Conservation (phyloP, 768 basidiomycete species). For the Antrodiella citrinella region DNA sequence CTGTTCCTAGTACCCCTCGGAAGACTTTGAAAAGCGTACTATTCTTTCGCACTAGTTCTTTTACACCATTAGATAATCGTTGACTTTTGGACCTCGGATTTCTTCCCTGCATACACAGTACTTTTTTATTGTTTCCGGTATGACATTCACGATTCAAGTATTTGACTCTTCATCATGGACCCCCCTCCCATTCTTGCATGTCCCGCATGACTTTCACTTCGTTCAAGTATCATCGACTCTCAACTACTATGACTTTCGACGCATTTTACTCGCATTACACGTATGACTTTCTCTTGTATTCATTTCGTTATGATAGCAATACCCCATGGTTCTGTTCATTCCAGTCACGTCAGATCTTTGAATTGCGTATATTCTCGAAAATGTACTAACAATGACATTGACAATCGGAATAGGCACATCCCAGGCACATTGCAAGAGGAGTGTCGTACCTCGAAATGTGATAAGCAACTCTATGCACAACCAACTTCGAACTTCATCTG, state of each 20-base stretch:
- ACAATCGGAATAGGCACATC: no score
- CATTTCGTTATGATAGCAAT: background rate
- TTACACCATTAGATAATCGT: conserved; percentile 1
- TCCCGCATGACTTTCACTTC: background rate
- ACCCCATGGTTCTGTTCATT: background rate
- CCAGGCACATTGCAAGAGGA: no score
- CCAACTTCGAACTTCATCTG: no score
- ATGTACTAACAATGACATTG: no score
- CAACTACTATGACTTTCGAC: background rate
- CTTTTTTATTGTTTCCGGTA: background rate
- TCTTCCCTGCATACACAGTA: background rate
- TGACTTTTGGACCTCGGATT: background rate
- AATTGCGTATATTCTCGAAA: background rate
- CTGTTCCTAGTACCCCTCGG: conserved; percentile 1
- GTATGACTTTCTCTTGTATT: background rate
- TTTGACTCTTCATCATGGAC: background rate
- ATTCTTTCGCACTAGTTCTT: conserved; percentile 8
- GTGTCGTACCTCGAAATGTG: no score
- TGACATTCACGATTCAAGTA: background rate
- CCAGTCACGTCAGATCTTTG: background rate
- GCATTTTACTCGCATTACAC: background rate
- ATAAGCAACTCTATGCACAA: no score
- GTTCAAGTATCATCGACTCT: background rate
- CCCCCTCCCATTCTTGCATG: background rate
- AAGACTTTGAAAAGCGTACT: conserved; percentile 10